Conservation (phyloP, 2,329 filamentous ascomycete genomes). For the Colletotrichum scovillei region DNA sequence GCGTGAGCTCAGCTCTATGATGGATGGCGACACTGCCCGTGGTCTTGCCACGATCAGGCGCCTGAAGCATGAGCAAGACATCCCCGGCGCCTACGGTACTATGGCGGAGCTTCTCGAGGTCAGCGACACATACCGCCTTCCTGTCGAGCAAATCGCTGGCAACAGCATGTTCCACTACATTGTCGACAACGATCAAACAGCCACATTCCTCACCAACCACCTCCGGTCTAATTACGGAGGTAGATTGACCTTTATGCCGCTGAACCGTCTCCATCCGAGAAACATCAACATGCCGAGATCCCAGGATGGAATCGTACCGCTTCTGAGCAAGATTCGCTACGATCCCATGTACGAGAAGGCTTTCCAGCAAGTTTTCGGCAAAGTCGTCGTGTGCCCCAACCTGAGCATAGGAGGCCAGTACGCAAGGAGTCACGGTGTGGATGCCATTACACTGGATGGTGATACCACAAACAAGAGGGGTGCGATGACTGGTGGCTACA, state of each 20-base stretch:
- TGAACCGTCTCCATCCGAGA: slow-evolving; percentile 81
- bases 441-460: slow-evolving; percentile 93
- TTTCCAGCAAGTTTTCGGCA: slow-evolving; percentile 95
- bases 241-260: slow-evolving; percentile 92
- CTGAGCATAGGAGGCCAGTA: slow-evolving; percentile 90
- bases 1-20: slow-evolving; percentile 80
- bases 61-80: slow-evolving; percentile 81
- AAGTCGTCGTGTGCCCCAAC: slow-evolving; percentile 93
- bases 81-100: slow-evolving; percentile 91
- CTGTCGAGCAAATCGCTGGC: slow-evolving; percentile 93
- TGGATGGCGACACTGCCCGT: slow-evolving; percentile 88
- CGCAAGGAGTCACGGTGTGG: slow-evolving; percentile 89
- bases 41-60: slow-evolving; percentile 89
- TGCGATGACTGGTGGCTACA: slow-evolving; percentile 93
- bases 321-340: slow-evolving; percentile 86
- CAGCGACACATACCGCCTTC: slow-evolving; percentile 84
- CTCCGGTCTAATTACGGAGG: slow-evolving; percentile 85
- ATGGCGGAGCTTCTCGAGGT: slow-evolving; percentile 93
- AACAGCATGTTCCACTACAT: slow-evolving; percentile 95
- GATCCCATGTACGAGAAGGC: slow-evolving; percentile 83
- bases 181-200: slow-evolving; percentile 90
- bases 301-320: slow-evolving; percentile 75
- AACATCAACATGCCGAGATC: slow-evolving; percentile 83
- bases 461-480: slow-evolving; percentile 96
- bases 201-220: slow-evolving; percentile 81